Conservation (phyloP, 768 basidiomycete species). For the Serendipita sp. region DNA sequence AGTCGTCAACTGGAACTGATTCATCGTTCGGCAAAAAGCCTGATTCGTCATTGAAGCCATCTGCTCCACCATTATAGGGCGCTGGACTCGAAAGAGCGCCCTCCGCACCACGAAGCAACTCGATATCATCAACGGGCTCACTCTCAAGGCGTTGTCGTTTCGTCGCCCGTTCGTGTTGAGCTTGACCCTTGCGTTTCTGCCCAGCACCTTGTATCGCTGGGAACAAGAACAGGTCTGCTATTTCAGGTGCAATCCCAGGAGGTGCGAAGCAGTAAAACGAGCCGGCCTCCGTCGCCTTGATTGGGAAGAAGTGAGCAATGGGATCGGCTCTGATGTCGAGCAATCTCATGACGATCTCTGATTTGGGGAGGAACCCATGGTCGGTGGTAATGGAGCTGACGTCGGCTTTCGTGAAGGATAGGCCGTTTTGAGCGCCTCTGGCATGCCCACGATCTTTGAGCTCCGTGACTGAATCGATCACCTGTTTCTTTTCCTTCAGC, state of each 20-base stretch:
- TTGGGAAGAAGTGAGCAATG: conserved; percentile 70
- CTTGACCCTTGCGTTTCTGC: conserved; percentile 51
- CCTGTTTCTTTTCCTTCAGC: conserved; percentile 63
- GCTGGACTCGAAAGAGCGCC: conserved; percentile 31
- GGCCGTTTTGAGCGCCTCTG: conserved; percentile 33
- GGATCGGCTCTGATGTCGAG: conserved; percentile 77
- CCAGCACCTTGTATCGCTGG: conserved; percentile 31
- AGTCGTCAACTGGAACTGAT: conserved; percentile 37
- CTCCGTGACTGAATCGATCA: conserved; percentile 83
- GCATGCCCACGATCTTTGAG: conserved; percentile 34
- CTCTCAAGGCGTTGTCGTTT: conserved; percentile 40
- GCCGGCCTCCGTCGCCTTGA: conserved; percentile 51
- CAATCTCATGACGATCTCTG: conserved; percentile 69
- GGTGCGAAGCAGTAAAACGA: conserved; percentile 66
- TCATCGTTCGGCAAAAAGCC: conserved; percentile 15
- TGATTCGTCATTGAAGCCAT: conserved; percentile 39
- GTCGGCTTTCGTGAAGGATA: neutral
- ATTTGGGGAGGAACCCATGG: conserved; percentile 74
- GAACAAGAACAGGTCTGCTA: conserved; percentile 71
- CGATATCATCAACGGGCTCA: conserved; percentile 31
- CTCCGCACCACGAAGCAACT: conserved; percentile 52
- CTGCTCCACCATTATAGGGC: conserved; percentile 28
- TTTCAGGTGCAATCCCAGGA: conserved; percentile 64
- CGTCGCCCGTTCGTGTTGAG: conserved; percentile 33
- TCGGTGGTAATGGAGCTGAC: conserved; percentile 9